Evolutionary conservation across 306 rosid species (phyloP), one percentile per base, ranked within the genome.

Genomic region (Calophaca sinica): DNA sequence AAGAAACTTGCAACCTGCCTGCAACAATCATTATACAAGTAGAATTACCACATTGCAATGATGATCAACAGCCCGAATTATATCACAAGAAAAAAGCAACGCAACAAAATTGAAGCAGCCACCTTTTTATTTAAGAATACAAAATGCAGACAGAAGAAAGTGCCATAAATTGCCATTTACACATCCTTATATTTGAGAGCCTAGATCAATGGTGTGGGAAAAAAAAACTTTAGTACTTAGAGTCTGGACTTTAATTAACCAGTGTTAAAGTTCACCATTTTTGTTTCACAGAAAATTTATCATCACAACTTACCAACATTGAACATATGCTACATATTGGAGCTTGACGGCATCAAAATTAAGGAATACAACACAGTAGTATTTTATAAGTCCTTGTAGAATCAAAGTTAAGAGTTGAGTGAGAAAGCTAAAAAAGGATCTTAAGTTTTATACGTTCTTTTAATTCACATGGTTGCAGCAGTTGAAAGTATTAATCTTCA

Each of bases 1-100:
- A 63, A 94, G 93, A 84, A 94, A 94, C 89, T 94, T 94, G 87
- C 96, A 91, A 76, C 96, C 96, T 77, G 96, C 98, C 97, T 94
- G 86, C 81, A 82, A 79, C 62, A 64, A 83, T 68, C 26, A 20
- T 20, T 1, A 63, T 55, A 20, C 61, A 2, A 33, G 4, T 57
- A 71, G 42, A 59, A 62, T 58, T 62, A 70, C 36, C 29, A 74
- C 55, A 65, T 20, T 49, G 71, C 29, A 31, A 75, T 51, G 15
- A 26, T 13, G 57, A 53, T 35, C 58, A 72, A 70, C 54, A 49
- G 33, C 65, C 59, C 50, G 79, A 48, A 65, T 52, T 45, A 69
- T 58, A 78, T 38, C 38, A 70, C 38, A 44, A 28, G 5, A 49
- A 15, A 67, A 11, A 61, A 7, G n/a, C 28, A 76, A 33, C 29